Conservation (phyloP, 805 yeast genomes). For the Schwanniomyces polymorphus region DNA sequence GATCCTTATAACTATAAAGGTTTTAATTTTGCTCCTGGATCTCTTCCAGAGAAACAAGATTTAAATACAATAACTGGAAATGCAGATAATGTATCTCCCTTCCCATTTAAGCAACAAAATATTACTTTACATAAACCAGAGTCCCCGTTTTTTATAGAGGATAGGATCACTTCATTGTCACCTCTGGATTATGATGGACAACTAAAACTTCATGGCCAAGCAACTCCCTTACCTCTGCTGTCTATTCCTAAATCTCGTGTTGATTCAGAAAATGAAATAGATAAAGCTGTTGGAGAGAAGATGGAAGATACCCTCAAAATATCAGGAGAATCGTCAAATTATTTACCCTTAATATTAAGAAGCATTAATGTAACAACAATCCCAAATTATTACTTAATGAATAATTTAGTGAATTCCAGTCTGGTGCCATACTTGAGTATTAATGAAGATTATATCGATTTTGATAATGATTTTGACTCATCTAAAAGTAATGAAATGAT, state of each 20-base stretch:
- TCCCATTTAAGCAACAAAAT: constrained; percentile 8
- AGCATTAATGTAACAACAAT: constrained; percentile 63
- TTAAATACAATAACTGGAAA: constrained; percentile 5
- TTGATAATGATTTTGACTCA: constrained; percentile 31
- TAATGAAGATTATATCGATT: constrained; percentile 35
- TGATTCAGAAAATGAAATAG: neutral
- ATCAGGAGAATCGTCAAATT: constrained; percentile 48
- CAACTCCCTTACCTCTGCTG: neutral
- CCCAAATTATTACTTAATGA: constrained; percentile 50
- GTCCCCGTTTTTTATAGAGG: constrained; percentile 17
- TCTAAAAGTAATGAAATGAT: constrained; percentile 29
- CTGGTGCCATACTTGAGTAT: constrained; percentile 27
- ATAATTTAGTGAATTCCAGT: constrained; percentile 18
- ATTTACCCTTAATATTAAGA: constrained; percentile 66
- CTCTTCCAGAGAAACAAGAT: neutral
- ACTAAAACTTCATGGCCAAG: constrained; percentile 1
- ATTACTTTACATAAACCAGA: constrained; percentile 9
- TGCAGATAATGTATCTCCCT: constrained; percentile 17
- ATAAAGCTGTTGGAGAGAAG: neutral
- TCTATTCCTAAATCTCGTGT: neutral
- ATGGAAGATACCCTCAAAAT: constrained; percentile 4
- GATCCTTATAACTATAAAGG: constrained; percentile 11
- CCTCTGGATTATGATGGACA: constrained; percentile 14
- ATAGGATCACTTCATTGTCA: constrained; percentile 12
- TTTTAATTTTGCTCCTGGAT: neutral